A percentile compares a stretch with the other conserved stretches of the same genome.
Evolutionary conservation across 208 protist species (phyloP).

Genomic region (Zelonia costaricensis): DNA sequence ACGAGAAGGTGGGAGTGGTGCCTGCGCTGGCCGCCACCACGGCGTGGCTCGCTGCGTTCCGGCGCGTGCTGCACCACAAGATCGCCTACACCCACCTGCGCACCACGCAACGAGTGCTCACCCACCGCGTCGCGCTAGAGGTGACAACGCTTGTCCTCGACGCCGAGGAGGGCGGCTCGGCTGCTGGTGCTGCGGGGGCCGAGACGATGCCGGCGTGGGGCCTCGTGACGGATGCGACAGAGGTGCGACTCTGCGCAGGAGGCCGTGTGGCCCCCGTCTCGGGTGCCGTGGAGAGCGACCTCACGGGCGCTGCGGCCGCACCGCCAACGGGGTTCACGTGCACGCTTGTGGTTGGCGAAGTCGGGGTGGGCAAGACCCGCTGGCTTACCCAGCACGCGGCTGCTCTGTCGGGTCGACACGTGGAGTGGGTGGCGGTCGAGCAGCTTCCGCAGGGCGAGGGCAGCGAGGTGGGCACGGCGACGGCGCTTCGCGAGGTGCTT

Average conservation of each 20-base stretch:
- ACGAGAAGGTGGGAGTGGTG: neutral
- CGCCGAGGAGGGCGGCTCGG: too few species aligned
- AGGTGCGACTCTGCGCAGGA: constrained; percentile 9
- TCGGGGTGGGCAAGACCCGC: constrained; percentile 49
- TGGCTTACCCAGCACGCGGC: constrained; percentile 17
- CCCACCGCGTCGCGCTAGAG: constrained; percentile 31
- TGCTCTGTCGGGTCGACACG: neutral
- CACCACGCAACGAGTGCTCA: constrained; percentile 29
- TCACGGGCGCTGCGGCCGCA: neutral
- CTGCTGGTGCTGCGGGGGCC: neutral
- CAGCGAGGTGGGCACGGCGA: constrained; percentile 74
- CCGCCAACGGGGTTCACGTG: neutral
- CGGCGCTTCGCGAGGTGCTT: constrained; percentile 93
- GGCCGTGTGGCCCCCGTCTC: neutral
- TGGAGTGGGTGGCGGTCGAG: constrained; percentile 38
- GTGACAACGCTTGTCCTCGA: constrained; percentile 16
- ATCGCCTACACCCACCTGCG: constrained; percentile 37
- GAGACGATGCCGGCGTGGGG: constrained; percentile 6
- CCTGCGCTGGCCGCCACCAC: constrained; percentile 10
- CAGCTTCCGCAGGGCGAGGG: constrained; percentile 42
- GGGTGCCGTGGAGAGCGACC: neutral
- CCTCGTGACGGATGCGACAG: constrained; percentile 30
- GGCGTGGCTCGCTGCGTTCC: constrained; percentile 44
- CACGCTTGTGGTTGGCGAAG: constrained; percentile 43
- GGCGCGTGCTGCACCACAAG: constrained; percentile 30